These are phyloP conservation scores for Paracoccidioides lutzii DNA, from an alignment of 2,329 filamentous ascomycete genomes.

Conservation along the genomic window DNA sequence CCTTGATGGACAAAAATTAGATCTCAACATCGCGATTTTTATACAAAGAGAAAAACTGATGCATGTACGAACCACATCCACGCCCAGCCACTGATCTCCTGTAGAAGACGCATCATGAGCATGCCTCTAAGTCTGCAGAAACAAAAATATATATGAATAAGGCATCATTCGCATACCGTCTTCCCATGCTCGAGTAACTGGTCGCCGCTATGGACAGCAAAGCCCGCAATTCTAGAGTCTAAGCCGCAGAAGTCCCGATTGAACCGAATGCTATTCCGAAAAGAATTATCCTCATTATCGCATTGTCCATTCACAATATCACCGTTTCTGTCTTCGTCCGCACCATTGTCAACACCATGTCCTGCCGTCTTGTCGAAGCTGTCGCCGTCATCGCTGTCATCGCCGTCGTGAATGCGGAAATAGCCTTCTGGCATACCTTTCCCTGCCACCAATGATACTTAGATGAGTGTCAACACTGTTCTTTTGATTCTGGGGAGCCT, in stretches of 20 bases:
- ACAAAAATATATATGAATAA: neutral
- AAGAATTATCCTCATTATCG: neutral
- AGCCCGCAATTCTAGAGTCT: neutral
- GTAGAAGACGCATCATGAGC: neutral
- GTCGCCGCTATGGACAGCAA: neutral
- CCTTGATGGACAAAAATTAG: slow-evolving; percentile 13
- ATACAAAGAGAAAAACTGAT: too few relatives aligned
- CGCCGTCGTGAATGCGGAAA: slow-evolving; percentile 10
- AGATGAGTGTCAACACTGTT: neutral
- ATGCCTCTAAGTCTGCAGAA: neutral
- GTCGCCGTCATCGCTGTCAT: neutral
- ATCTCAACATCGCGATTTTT: neutral
- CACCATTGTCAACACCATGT: neutral
- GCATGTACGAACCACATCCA: slow-evolving; percentile 9
- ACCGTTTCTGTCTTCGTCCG: neutral
- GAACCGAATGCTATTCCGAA: neutral
- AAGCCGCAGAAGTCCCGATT: neutral
- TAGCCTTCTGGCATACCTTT: slow-evolving; percentile 10
- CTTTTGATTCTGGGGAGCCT: neutral
- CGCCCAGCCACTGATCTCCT: slow-evolving; percentile 10
- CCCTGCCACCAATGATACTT: neutral
- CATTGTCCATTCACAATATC: neutral
- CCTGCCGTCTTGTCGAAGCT: neutral
- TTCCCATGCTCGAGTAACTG: neutral
- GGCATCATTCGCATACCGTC: neutral